Conservation (phyloP, 805 yeast genomes). For the Metschnikowia matae region DNA sequence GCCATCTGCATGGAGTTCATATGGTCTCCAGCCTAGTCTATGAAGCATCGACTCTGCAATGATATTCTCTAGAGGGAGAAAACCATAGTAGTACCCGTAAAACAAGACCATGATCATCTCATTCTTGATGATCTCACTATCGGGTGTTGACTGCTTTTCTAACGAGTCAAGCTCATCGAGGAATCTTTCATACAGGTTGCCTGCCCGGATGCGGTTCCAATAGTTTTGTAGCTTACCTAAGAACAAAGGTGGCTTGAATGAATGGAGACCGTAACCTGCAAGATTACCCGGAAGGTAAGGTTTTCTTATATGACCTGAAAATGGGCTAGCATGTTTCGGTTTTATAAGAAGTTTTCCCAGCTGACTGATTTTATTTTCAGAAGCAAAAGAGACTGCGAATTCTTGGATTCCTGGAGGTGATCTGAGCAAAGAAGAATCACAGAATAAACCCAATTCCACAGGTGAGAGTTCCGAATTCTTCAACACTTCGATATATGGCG, state of each 20-base stretch:
- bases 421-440: slow-evolving; percentile 30
- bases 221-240: slow-evolving; percentile 33
- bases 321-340: slow-evolving; percentile 21
- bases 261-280: slow-evolving; percentile 7
- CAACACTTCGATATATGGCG: slow-evolving; percentile 25
- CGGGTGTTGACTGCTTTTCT: slow-evolving; percentile 20
- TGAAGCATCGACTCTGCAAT: slow-evolving; percentile 39
- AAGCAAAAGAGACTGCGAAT: slow-evolving; percentile 35
- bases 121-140: slow-evolving; percentile 22
- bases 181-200: slow-evolving; percentile 30
- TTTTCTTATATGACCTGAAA: slow-evolving; percentile 27
- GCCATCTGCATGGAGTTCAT: slow-evolving; percentile 18
- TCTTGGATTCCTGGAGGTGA: slow-evolving; percentile 44
- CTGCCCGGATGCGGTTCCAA: slow-evolving; percentile 39
- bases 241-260: slow-evolving; percentile 32
- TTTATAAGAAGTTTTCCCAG: slow-evolving; percentile 23
- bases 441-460: slow-evolving; percentile 31
- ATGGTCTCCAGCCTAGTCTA: slow-evolving; percentile 42
- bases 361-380: slow-evolving; percentile 26
- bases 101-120: slow-evolving; percentile 39
- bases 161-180: slow-evolving; percentile 27
- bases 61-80: slow-evolving; percentile 40
- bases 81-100: slow-evolving; percentile 41
- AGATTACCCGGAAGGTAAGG: slow-evolving; percentile 31
- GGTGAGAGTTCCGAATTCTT: slow-evolving; percentile 28